A percentile compares a stretch with the other conserved stretches of the same genome.
Conservation (phyloP, 1,284 basidiomycete genomes). For the Heliocybe sulcata region DNA sequence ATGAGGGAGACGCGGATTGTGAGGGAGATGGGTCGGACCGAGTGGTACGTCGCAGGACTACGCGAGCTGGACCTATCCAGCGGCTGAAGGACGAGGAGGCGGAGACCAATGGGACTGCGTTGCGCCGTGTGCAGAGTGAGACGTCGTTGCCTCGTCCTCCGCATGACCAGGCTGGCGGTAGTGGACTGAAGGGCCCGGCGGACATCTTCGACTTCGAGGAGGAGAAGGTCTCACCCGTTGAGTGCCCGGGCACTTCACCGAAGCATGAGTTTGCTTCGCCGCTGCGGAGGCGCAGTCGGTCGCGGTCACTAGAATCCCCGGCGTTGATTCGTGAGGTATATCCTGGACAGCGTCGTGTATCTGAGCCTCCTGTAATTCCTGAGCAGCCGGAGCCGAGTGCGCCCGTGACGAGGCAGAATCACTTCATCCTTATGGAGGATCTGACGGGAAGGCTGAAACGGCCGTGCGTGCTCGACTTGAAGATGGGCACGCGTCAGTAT, state of each 20-base stretch:
- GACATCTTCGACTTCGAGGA: constrained; percentile 45
- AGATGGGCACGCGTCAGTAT: constrained; percentile 99
- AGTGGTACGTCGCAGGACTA: constrained; percentile 22
- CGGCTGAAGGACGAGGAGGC: constrained; percentile 27
- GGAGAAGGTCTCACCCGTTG: constrained; percentile 8
- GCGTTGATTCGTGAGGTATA: constrained; percentile 10
- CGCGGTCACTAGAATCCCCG: constrained; percentile 38
- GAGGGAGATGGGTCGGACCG: constrained; percentile 38
- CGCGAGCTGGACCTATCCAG: constrained; percentile 28
- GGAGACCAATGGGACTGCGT: constrained; percentile 22
- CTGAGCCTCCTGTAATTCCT: constrained; percentile 22
- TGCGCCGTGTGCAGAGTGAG: constrained; percentile 63
- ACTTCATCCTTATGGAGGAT: constrained; percentile 99
- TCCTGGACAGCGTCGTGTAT: constrained; percentile 15
- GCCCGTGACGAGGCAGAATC: constrained; percentile 77
- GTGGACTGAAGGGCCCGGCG: constrained; percentile 3
- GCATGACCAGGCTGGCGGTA: constrained; percentile 18
- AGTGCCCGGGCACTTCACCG: background rate
- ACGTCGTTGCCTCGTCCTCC: constrained; percentile 32
- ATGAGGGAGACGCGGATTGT: constrained; percentile 37
- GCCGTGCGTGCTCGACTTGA: constrained; percentile 96
- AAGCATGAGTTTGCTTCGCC: background rate
- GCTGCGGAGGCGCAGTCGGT: constrained; percentile 46
- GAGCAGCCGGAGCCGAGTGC: constrained; percentile 17
- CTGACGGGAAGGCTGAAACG: constrained; percentile 90